Base-by-base conservation (phyloP, 164 flowering plant genomes). In the Dillenia turbinata region DNA sequence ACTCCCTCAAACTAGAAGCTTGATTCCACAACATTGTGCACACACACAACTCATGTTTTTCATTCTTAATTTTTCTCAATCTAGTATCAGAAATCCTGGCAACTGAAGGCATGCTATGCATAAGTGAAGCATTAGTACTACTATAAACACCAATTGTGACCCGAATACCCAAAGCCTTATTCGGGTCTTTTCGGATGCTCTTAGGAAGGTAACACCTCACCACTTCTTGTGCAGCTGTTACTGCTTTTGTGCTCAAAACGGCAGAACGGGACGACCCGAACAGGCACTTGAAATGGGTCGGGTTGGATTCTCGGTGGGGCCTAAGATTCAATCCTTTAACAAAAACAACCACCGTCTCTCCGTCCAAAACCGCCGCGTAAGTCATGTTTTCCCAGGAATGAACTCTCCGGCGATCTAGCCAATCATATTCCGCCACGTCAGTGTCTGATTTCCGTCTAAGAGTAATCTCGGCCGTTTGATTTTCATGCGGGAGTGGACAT, bases 11-110 rank as follows among this genome's bases (percentile, higher is more conserved):
- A 0, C 79, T 65, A 0, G 83, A 26, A 12, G 90, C 98, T 65
- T 92, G 96, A 69, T 89, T 92, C 91, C 98, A 86, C 60, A 89
- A 69, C 98, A 92, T 89, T 8, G 95, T 86, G 61, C 98, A 92
- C 65, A 69, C 89, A 67, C 98, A 92, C n/a, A 92, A 87, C 75
- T 84, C 86, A 60, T 81, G 61, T 62, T 86, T 82, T 10, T 51
- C 61, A 33, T 58, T 71, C 52, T 24, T 19, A 64, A 40, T 52
- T 44, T 47, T 55, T 15, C 51, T 40, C 10, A 58, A 49, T 0
- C 12, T 57, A 10, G 43, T 17, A 62, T 59, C 14, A 17, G 43
- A 61, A n/a, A 89, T 22, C 68, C 70, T 83, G 0, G 97, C 97
- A 16, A 87, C 88, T 5, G 97, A 89, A 17, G 97, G 94, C 45